These are phyloP conservation scores for Pisolithus marmoratus DNA, from an alignment of 768 basidiomycete species.

Conservation along the genomic window DNA sequence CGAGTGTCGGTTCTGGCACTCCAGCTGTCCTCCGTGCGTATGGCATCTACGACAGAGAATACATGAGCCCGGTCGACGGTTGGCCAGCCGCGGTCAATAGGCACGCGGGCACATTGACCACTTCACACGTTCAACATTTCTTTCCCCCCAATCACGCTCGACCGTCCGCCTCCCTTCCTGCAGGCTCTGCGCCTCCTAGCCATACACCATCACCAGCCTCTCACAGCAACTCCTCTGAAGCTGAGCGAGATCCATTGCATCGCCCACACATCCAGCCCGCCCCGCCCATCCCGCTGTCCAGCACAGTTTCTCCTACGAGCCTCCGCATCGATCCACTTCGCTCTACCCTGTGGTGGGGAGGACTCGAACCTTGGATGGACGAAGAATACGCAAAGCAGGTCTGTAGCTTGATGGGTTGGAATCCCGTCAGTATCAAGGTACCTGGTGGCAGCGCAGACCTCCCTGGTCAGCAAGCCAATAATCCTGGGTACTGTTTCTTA, in stretches of 20 bases:
- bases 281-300: constrained; percentile 12
- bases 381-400: constrained; percentile 91
- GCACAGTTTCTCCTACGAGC: constrained; percentile 20
- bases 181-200: constrained; percentile 18
- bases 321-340: constrained; percentile 30
- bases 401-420: constrained; percentile 84
- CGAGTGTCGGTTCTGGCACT: constrained; percentile 13
- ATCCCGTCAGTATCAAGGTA: constrained; percentile 66
- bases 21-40: constrained; percentile 30
- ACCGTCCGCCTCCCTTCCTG: constrained; percentile 29
- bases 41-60: constrained; percentile 33
- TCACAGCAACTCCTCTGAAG: constrained; percentile 14
- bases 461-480: constrained; percentile 66
- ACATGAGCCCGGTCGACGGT: constrained; percentile 19
- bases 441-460: constrained; percentile 56
- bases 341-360: constrained; percentile 79
- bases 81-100: constrained; percentile 33
- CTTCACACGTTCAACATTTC: constrained; percentile 19
- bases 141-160: constrained; percentile 44
- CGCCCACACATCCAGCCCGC: constrained; percentile 15
- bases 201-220: constrained; percentile 12
- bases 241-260: constrained; percentile 14
- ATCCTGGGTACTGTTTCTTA: constrained; percentile 84
- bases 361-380: constrained; percentile 96
- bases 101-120: constrained; percentile 20